Base-by-base conservation (phyloP, 192 early-diverging fungal species). In the Gonapodya sp. region DNA sequence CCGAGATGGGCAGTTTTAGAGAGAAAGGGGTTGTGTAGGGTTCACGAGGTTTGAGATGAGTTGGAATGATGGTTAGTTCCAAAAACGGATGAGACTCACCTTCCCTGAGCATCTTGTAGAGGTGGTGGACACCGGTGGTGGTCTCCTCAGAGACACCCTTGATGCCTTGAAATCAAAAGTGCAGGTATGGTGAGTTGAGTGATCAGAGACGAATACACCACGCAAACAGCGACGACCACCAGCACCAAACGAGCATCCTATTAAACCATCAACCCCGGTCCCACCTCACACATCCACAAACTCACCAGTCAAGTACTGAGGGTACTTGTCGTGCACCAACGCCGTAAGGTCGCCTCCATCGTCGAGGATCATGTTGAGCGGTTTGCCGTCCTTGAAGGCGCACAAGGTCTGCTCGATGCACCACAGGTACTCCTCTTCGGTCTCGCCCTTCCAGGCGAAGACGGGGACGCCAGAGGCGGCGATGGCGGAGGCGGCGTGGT, bases 401-500 rank as follows among this genome's bases (percentile, higher is more conserved):
- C 85, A 86, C 83, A 99, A 87, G 82, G 94, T 93, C 89, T 99
- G 96, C 86, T 99, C 94, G 83, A 99, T 95, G 91, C 97, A 97
- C 97, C 97, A 99, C 83, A 92, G 83, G 93, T 97, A 97, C 92
- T 99, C 97, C 89, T 99, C 96, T 87, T 97, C 97, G 84, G 96
- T 97, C 92, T 99, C 96, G 83, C 97, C 96, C 93, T 99, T 99
- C 97, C 97, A 97, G 87, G 96, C 96, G 81, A 92, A 99, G 84
- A 98, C 97, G 79, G 97, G 96, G 83, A 97, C 93, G 82, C 95
- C 95, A 83, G 96, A 92, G 83, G 92, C 94, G 82, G 97, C 97
- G 82, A 98, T 98, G 85, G 96, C 97, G 82, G 97, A 95, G 72
- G 97, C 97, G 79, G 97, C 97, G 85, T 98, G 97, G 89, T 98